These are phyloP conservation scores for Aspergillus chevalieri DNA, from an alignment of 2,329 filamentous ascomycete species.

Conservation along the genomic window DNA sequence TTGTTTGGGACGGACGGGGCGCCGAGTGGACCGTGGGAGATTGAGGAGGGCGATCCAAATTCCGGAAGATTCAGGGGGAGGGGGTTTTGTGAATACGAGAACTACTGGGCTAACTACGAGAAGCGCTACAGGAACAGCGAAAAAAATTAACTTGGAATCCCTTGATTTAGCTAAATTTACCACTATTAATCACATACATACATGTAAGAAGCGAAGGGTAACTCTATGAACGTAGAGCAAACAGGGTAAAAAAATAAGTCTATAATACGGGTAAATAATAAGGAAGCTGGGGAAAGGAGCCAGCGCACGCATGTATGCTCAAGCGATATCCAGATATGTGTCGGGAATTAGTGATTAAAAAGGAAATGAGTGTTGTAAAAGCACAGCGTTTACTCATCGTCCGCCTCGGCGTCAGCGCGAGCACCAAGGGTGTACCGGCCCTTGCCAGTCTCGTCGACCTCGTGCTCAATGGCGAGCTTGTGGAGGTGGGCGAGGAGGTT, in stretches of 20 bases:
- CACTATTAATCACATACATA: conserved; percentile 40
- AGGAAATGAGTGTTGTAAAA: conserved; percentile 12
- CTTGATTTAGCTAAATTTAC: conserved; percentile 32
- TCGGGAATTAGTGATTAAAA: conserved; percentile 19
- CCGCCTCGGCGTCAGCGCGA: conserved; percentile 40
- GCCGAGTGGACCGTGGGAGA: conserved; percentile 42
- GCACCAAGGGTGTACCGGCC: conserved; percentile 39
- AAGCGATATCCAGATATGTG: conserved; percentile 28
- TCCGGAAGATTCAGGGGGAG: neutral
- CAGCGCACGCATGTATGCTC: conserved; percentile 26
- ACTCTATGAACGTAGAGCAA: conserved; percentile 27
- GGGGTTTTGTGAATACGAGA: neutral
- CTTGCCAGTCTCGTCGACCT: conserved; percentile 42
- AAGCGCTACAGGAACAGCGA: neutral
- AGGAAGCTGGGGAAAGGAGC: conserved; percentile 12
- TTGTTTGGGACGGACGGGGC: neutral
- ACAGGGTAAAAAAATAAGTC: conserved; percentile 27
- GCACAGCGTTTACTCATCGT: conserved; percentile 36
- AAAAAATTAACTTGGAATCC: conserved; percentile 20
- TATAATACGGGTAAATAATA: conserved; percentile 30
- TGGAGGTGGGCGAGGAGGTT: conserved; percentile 48
- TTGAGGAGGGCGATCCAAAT: conserved; percentile 7
- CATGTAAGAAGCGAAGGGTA: conserved; percentile 33
- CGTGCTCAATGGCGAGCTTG: conserved; percentile 48
- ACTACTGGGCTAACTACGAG: neutral